Percentiles rank a stretch among this genome's conserved stretches.
Conservation (phyloP, 768 basidiomycete species). For the Chlorophyllum brunneum region DNA sequence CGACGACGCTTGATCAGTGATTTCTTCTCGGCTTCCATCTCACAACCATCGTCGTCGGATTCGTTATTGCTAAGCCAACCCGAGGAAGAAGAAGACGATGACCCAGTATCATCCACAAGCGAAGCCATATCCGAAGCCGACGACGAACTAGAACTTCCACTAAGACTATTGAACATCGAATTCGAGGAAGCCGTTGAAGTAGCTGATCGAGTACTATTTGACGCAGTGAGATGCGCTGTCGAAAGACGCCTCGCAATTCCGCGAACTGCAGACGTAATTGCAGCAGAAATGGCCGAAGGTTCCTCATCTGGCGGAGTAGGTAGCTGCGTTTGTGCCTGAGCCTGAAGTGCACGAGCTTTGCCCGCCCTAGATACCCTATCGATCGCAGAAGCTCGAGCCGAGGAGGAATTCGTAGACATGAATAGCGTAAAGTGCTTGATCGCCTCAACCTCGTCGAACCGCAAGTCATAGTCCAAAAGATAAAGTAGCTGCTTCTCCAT, state of each 20-base stretch:
- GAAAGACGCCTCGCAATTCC: slow-evolving; percentile 58
- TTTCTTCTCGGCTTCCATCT: slow-evolving; percentile 35
- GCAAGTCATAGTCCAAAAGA: slow-evolving; percentile 89
- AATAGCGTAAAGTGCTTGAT: slow-evolving; percentile 69
- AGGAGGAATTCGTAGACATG: slow-evolving; percentile 32
- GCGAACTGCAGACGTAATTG: slow-evolving; percentile 52
- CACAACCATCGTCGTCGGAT: slow-evolving; percentile 53
- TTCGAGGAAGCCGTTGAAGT: slow-evolving; percentile 17
- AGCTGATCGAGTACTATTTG: slow-evolving; percentile 24
- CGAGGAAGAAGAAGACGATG: slow-evolving; percentile 54
- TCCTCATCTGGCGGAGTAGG: slow-evolving; percentile 13
- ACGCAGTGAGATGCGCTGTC: slow-evolving; percentile 32
- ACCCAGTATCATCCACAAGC: slow-evolving; percentile 59
- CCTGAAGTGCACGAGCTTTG: slow-evolving; percentile 39
- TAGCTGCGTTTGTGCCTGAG: slow-evolving; percentile 16
- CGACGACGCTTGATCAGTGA: slow-evolving; percentile 20
- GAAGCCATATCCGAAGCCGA: slow-evolving; percentile 54
- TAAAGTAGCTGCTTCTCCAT: slow-evolving; percentile 97
- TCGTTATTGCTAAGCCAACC: slow-evolving; percentile 45
- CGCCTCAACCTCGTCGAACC: slow-evolving; percentile 83
- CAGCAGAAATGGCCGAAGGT: slow-evolving; percentile 11
- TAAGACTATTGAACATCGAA: slow-evolving; percentile 10
- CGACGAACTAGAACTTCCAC: slow-evolving; percentile 11
- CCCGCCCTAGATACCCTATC: slow-evolving; percentile 49
- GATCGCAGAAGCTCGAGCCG: slow-evolving; percentile 48